These are phyloP conservation scores for Trichosanthes truncata DNA, from an alignment of 306 rosid species.

Conservation along the genomic window DNA sequence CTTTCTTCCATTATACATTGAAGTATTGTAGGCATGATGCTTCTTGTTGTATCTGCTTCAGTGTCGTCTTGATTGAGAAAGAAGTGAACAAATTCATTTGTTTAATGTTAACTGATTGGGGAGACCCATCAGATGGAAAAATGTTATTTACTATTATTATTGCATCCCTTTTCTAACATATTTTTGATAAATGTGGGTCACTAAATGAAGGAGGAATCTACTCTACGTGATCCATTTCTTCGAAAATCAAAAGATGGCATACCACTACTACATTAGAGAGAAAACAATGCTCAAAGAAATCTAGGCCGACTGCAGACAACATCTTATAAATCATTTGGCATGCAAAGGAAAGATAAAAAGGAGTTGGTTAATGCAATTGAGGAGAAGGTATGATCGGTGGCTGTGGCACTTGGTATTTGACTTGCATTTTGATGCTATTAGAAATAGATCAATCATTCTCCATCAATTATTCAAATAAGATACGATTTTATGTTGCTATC, in stretches of 20 bases:
- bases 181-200: not conserved
- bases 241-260: conserved; percentile 33
- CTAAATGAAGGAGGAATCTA: conserved; percentile 33
- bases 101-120: not conserved
- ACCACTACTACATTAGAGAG: conserved; percentile 9
- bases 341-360: conserved; percentile 46
- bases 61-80: not conserved
- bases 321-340: conserved; percentile 46
- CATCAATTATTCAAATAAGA: not conserved
- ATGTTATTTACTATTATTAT: not conserved
- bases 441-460: not conserved
- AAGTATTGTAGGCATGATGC: not conserved
- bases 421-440: not conserved
- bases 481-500: not conserved
- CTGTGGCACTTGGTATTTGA: not conserved
- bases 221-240: conserved; percentile 20
- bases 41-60: not conserved
- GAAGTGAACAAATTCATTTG: not conserved
- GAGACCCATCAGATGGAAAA: not conserved
- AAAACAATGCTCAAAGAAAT: conserved; percentile 20
- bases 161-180: not conserved
- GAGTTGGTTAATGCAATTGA: conserved; percentile 46
- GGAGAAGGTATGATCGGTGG: conserved; percentile 45
- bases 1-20: not conserved
- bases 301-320: conserved; percentile 23